A percentile compares a stretch with the other conserved stretches of the same genome.
Conservation (phyloP, 345 rosid species). For the Cardamine resedifolia region DNA sequence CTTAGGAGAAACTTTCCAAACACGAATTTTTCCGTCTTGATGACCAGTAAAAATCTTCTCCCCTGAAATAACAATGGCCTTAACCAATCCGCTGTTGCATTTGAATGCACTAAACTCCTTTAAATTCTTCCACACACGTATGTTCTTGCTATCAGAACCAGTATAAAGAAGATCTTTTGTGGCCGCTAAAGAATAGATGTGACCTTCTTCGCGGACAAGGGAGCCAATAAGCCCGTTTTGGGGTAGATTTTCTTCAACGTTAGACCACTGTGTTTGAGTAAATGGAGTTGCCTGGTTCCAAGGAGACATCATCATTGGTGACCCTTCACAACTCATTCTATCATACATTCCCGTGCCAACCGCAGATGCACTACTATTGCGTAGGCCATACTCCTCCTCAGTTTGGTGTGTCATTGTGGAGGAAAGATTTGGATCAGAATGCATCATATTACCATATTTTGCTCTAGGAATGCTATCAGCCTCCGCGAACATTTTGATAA, state of each 20-base stretch:
- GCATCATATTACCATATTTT: slow-evolving; percentile 38
- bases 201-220: slow-evolving; percentile 89
- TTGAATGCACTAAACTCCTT: slow-evolving; percentile 86
- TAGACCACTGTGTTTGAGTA: slow-evolving; percentile 48
- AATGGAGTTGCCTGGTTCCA: slow-evolving; percentile 80
- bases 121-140: slow-evolving; percentile 92
- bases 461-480: slow-evolving; percentile 36
- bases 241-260: slow-evolving; percentile 47
- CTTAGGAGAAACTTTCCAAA: slow-evolving; percentile 79
- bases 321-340: slow-evolving; percentile 82
- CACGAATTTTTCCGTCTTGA: slow-evolving; percentile 91
- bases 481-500: slow-evolving; percentile 39
- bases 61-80: slow-evolving; percentile 76
- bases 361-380: slow-evolving; percentile 77
- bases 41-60: slow-evolving; percentile 91
- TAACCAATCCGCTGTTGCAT: slow-evolving; percentile 90
- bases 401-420: slow-evolving; percentile 28
- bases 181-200: slow-evolving; percentile 88
- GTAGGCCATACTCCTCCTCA: slow-evolving; percentile 50
- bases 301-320: slow-evolving; percentile 95
- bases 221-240: slow-evolving; percentile 81
- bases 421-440: slow-evolving; percentile 49
- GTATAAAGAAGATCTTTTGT: slow-evolving; percentile 83
- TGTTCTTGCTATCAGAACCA: slow-evolving; percentile 94
- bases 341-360: slow-evolving; percentile 50